phyloP scores from a whole-genome alignment of 148 eudicot species.

The Pouteria glomerata region DNA sequence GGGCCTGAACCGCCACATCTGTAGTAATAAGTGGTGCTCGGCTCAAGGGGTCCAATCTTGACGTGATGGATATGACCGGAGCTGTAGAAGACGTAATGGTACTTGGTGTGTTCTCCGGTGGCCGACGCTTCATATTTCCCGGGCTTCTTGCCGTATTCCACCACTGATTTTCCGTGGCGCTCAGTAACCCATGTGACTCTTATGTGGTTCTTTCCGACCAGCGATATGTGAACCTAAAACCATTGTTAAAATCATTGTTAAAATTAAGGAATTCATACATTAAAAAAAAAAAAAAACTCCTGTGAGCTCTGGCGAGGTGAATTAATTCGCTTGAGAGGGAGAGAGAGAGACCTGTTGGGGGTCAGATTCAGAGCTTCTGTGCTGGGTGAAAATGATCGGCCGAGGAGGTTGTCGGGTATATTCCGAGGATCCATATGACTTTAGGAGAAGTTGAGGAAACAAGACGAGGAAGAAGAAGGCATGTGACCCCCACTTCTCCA shows the following conservation, averaged over 20 bases:
- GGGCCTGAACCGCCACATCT: slow-evolving; percentile 47
- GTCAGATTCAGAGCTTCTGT: slow-evolving; percentile 32
- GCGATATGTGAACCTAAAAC: slow-evolving; percentile 68
- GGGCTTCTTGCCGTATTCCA: slow-evolving; percentile 55
- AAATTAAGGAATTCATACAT: too few species aligned
- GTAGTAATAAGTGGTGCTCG: slow-evolving; percentile 64
- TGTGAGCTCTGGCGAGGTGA: too few species aligned
- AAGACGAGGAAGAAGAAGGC: slow-evolving; percentile 11
- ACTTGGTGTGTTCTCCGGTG: slow-evolving; percentile 51
- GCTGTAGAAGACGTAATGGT: slow-evolving; percentile 56
- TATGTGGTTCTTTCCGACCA: slow-evolving; percentile 65
- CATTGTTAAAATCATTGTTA: too few species aligned
- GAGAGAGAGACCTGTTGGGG: slow-evolving; percentile 47
- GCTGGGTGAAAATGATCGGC: slow-evolving; percentile 25
- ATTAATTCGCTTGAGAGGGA: neutral
- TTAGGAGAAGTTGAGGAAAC: neutral
- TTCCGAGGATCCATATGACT: slow-evolving; percentile 18
- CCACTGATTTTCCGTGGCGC: slow-evolving; percentile 45
- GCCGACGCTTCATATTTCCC: slow-evolving; percentile 45
- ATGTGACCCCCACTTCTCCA: slow-evolving; percentile 22
- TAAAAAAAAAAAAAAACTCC: too few species aligned
- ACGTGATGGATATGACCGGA: slow-evolving; percentile 71
- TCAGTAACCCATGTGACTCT: slow-evolving; percentile 72
- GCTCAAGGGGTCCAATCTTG: slow-evolving; percentile 60
- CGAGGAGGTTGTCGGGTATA: slow-evolving; percentile 46